A percentile compares a stretch with the other conserved stretches of the same genome.
These are phyloP conservation scores for Coleophoma crateriformis DNA, from an alignment of 2,329 filamentous ascomycete species.

Conservation along the genomic window DNA sequence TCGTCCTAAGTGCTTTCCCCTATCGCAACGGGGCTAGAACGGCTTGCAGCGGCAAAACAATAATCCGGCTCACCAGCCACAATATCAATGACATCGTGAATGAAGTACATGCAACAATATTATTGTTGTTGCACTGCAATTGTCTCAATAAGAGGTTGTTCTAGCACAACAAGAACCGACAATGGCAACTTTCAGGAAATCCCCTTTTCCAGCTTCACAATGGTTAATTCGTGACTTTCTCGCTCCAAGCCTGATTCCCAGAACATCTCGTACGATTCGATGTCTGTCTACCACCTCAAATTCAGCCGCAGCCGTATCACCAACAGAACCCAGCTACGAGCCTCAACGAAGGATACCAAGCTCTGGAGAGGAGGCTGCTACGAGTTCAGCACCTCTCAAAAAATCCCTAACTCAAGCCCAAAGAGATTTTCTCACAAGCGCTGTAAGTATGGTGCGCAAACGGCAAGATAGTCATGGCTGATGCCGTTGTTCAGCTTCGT, in stretches of 20 bases:
- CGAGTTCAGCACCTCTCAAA: slow-evolving; percentile 8
- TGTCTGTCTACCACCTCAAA: slow-evolving; percentile 14
- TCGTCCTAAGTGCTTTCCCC: no score
- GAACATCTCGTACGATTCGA: slow-evolving; percentile 10
- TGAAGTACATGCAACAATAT: no score
- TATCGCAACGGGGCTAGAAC: no score
- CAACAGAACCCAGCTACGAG: background rate
- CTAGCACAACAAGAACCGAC: no score
- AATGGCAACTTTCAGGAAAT: slow-evolving; percentile 7
- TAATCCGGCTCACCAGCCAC: no score
- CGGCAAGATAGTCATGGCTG: background rate
- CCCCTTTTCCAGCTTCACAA: slow-evolving; percentile 5
- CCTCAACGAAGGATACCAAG: slow-evolving; percentile 24
- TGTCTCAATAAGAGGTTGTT: no score
- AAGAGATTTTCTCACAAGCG: slow-evolving; percentile 68
- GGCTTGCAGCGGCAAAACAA: no score
- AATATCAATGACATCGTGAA: no score
- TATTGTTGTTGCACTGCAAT: no score
- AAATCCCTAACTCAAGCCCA: slow-evolving; percentile 62
- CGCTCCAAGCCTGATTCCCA: slow-evolving; percentile 26
- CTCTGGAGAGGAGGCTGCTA: slow-evolving; percentile 23
- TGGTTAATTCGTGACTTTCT: slow-evolving; percentile 32
- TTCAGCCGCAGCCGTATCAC: background rate
- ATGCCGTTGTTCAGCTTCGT: slow-evolving; percentile 52
- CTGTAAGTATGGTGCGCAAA: slow-evolving; percentile 39